These are phyloP conservation scores for Reticulascus tulasneorum DNA, from an alignment of 2,329 filamentous ascomycete species.

Conservation along the genomic window DNA sequence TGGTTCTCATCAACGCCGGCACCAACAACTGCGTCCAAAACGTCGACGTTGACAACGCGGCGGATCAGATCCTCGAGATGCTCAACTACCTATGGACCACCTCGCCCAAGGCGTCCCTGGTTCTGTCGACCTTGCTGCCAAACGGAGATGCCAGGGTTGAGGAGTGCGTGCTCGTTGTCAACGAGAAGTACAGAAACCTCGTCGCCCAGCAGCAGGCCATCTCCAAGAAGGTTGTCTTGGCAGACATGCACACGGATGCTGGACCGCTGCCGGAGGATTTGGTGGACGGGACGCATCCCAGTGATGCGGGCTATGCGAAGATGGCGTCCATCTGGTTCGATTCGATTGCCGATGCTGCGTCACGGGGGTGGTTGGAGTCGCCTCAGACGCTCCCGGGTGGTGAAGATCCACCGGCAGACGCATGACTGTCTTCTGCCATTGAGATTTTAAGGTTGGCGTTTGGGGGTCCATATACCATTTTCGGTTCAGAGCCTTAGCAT, in stretches of 20 bases:
- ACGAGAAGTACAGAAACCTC: constrained; percentile 26
- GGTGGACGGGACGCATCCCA: constrained; percentile 34
- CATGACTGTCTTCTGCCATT: no score
- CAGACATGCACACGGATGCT: constrained; percentile 31
- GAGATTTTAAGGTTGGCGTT: no score
- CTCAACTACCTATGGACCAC: constrained; percentile 27
- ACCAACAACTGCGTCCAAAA: constrained; percentile 38
- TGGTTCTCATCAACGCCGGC: constrained; percentile 38
- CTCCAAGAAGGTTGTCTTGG: constrained; percentile 30
- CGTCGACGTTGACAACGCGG: constrained; percentile 23
- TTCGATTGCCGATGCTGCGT: constrained; percentile 22
- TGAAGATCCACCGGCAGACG: no score
- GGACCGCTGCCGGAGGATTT: constrained; percentile 28
- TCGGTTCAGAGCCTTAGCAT: no score
- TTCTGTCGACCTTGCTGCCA: constrained; percentile 35
- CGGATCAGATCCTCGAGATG: constrained; percentile 28
- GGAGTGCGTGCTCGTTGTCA: constrained; percentile 25
- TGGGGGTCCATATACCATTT: no score
- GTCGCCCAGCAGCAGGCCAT: constrained; percentile 19
- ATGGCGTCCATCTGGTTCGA: constrained; percentile 35
- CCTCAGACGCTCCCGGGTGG: constrained; percentile 14
- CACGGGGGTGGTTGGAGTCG: constrained; percentile 18
- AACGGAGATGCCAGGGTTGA: constrained; percentile 24
- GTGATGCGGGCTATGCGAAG: constrained; percentile 33
- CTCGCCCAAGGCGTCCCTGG: constrained; percentile 27